phyloP scores from a whole-genome alignment of 2,329 filamentous ascomycete genomes.

The Alternaria brassicae region DNA sequence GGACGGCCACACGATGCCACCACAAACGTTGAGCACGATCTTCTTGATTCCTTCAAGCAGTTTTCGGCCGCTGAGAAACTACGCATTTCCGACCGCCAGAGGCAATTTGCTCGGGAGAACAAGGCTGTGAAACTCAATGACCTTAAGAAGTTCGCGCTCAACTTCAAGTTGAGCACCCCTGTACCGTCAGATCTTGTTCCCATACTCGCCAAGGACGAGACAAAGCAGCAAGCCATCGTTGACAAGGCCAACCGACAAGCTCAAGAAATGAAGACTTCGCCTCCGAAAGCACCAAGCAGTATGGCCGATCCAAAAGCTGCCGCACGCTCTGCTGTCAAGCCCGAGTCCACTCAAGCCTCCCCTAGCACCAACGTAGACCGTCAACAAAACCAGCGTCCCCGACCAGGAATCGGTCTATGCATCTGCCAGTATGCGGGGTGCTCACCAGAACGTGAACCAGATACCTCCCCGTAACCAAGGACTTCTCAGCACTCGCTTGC shows the following conservation, averaged over 20 bases:
- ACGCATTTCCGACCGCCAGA: constrained; percentile 63
- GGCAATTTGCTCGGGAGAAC: constrained; percentile 68
- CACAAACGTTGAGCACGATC: constrained; percentile 66
- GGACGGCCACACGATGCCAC: constrained; percentile 60
- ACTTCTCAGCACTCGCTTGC: constrained; percentile 59
- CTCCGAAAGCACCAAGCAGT: constrained; percentile 53
- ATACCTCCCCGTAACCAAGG: constrained; percentile 51
- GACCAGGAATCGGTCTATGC: constrained; percentile 51
- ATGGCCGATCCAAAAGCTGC: constrained; percentile 43
- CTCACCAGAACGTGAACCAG: constrained; percentile 53
- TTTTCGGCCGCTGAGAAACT: constrained; percentile 69
- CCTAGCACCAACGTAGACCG: constrained; percentile 52
- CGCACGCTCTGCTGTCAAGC: constrained; percentile 45
- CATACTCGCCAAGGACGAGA: constrained; percentile 96
- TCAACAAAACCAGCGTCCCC: constrained; percentile 56
- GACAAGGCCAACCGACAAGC: constrained; percentile 82
- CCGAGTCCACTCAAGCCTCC: constrained; percentile 40
- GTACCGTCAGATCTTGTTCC: constrained; percentile 90
- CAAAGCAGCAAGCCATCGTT: constrained; percentile 91
- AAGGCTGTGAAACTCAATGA: constrained; percentile 94
- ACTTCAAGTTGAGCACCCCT: constrained; percentile 92
- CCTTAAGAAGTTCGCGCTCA: constrained; percentile 91
- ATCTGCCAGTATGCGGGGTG: constrained; percentile 54
- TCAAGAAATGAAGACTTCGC: constrained; percentile 58
- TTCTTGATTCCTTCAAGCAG: constrained; percentile 69